A percentile compares a stretch with the other conserved stretches of the same genome.
Evolutionary conservation across 1,139 yeast genomes (phyloP).

Genomic region (Magnusiomyces paraingens): DNA sequence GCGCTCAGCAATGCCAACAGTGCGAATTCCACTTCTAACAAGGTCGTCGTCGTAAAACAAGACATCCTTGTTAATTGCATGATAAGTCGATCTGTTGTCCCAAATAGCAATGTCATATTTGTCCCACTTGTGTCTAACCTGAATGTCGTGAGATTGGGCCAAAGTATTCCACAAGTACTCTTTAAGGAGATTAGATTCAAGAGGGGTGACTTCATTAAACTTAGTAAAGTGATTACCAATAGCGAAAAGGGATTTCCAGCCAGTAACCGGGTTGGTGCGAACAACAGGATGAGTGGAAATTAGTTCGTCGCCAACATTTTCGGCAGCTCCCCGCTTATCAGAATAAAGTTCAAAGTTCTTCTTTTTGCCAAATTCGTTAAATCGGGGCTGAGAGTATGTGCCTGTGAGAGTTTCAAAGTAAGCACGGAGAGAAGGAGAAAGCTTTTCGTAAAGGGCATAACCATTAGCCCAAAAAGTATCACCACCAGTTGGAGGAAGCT

Average conservation of each 20-base stretch:
- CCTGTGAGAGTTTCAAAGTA: conserved; percentile 38
- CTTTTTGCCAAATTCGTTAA: conserved; percentile 33
- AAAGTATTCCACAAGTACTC: conserved; percentile 38
- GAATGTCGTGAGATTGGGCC: conserved; percentile 36
- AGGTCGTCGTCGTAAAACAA: conserved; percentile 28
- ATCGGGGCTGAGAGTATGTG: conserved; percentile 26
- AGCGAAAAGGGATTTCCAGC: conserved; percentile 41
- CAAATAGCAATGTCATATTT: conserved; percentile 44
- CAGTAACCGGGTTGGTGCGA: conserved; percentile 45
- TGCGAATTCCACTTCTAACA: conserved; percentile 54
- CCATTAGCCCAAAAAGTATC: conserved; percentile 45
- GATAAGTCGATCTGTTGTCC: conserved; percentile 26
- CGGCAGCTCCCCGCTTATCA: conserved; percentile 32
- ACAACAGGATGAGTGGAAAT: conserved; percentile 39
- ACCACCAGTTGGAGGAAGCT: conserved; percentile 42
- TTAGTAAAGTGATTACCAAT: conserved; percentile 38
- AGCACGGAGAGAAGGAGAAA: conserved; percentile 39
- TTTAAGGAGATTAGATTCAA: conserved; percentile 35
- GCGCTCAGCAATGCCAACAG: conserved; percentile 49
- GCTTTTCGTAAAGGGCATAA: conserved; percentile 42
- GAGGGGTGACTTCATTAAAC: conserved; percentile 38
- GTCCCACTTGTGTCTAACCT: conserved; percentile 46
- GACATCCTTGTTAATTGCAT: conserved; percentile 18
- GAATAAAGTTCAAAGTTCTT: conserved; percentile 35
- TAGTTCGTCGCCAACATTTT: conserved; percentile 27